Evolutionary conservation across 2,329 filamentous ascomycete species (phyloP), one percentile per base, ranked within the genome.

Genomic region (Coniochaeta pulveracea): DNA sequence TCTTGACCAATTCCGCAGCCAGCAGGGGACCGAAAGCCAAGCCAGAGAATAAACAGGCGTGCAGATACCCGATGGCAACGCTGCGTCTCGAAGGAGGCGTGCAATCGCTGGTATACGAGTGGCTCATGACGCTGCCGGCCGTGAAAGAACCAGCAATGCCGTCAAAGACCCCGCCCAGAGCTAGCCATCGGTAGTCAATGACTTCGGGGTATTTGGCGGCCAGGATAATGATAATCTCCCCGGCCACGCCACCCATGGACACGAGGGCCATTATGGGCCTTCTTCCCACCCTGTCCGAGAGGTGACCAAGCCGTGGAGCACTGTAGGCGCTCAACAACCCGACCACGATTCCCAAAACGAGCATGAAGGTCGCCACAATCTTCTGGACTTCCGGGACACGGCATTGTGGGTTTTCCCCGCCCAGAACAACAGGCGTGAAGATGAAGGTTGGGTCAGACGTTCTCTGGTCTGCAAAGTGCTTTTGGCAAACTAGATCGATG

Each of bases 101-200:
- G 55, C 85, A 94, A 55, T 98, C 91, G 25, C 85, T 79, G 10
- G 83, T 80, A 55, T 96, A 98, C 0, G 89, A 85, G 52, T 93
- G 80, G 15, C 76, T 78, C 37, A 93, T 61, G 14, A 80, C 62
- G 28, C 80, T 81, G 18, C 80, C 80, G 1, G 85, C 75, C 1
- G 86, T 93, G 52, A 95, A 94, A 1, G 88, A 94, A 6, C 91
- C 91, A 8, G 77, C 77, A 5, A 94, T 49, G 4, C 91, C 91
- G 49, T 98, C 91, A 28, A 88, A 64, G 8, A 83, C 64, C 22
- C 78, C 73, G 8, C 85, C 85, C 2, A 89, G 53, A 5, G 96
- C 60, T 15, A 98, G 61, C 72, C 84, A 82, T 35, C 81, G 77
- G 47, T 93, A 84, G 40, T 80, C 70, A 33, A 94, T 60, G 1